Base-by-base conservation (phyloP, 495 filamentous ascomycete genomes). In the Letharia lupina region DNA sequence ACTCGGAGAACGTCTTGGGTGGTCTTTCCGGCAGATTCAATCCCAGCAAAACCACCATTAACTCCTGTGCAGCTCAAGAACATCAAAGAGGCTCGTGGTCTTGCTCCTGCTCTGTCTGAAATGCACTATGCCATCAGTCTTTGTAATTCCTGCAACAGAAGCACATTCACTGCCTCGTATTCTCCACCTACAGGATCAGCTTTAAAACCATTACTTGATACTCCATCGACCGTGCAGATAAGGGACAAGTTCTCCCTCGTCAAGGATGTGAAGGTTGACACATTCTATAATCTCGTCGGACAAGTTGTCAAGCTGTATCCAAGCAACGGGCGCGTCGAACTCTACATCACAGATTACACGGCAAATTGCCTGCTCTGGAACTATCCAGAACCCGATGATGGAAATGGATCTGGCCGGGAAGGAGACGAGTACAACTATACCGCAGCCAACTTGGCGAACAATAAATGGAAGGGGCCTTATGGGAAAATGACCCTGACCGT, bases 271-370 rank as follows among this genome's bases (percentile, higher is more conserved):
- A 65, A 80, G 52, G 73, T 80, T 11, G 65, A 77, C 40, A 77
- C 69, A 3, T 91, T 87, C 72, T 85, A 82, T 72, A 86, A 96
- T 74, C 68, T 96, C 10, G 74, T 91, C 23, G 91, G 85, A n/a
- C 82, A 93, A 72, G 85, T 96, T 5, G 80, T 91, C 56, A 90
- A 85, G 68, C 80, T 84, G 0, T 87, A 84, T 58, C 81, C 76
- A 44, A 76, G 74, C 59, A 73, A 75, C 41, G 75, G 73, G 39
- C 82, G 74, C 63, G 73, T 82, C 28, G 84, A 87, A 2, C 54
- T 98, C 0, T 91, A 93, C 74, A 73, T 96, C 23, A 92, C 90
- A 0, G 94, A 98, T 73, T 98, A 96, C 75, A 96, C 93, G 12
- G 72, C 81, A 35, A 89, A 95, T 66, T 69, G 75, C 0, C 64